Conservation (phyloP, 306 rosid genomes). For the Vigna hirtella region DNA sequence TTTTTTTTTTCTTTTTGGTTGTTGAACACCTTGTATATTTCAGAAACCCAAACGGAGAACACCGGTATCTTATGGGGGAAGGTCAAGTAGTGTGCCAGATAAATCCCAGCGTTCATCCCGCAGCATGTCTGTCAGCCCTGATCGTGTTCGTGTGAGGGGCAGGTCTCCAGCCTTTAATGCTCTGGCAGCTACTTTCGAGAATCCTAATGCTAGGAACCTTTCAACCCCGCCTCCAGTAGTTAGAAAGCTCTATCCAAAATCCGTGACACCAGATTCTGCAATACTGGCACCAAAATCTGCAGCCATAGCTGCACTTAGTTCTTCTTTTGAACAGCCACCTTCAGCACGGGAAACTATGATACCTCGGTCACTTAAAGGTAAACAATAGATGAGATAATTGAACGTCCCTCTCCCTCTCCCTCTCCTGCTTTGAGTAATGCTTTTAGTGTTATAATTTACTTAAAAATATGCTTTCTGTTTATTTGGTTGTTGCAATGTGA, state of each 20-base stretch:
- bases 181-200: slow-evolving; percentile 86
- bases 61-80: slow-evolving; percentile 77
- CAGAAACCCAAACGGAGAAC: slow-evolving; percentile 90
- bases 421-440: neutral
- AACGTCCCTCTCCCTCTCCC: slow-evolving; percentile 25
- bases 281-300: slow-evolving; percentile 63
- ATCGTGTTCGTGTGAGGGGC: slow-evolving; percentile 92
- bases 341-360: slow-evolving; percentile 71
- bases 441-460: slow-evolving; percentile 18
- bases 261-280: slow-evolving; percentile 77
- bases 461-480: slow-evolving; percentile 30
- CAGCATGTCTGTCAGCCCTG: slow-evolving; percentile 94
- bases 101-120: slow-evolving; percentile 91
- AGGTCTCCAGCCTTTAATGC: slow-evolving; percentile 97
- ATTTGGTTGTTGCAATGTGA: slow-evolving; percentile 44
- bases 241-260: slow-evolving; percentile 83
- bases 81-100: slow-evolving; percentile 87
- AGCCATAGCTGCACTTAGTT: slow-evolving; percentile 71
- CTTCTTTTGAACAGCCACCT: slow-evolving; percentile 68
- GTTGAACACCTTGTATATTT: slow-evolving; percentile 37
- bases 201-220: slow-evolving; percentile 73
- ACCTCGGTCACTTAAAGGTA: slow-evolving; percentile 82
- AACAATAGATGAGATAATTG: slow-evolving; percentile 30
- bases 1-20: slow-evolving; percentile 35
- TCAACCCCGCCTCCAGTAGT: slow-evolving; percentile 89